Conservation (phyloP, 1,284 basidiomycete genomes). For the Psilocybe mexicana region DNA sequence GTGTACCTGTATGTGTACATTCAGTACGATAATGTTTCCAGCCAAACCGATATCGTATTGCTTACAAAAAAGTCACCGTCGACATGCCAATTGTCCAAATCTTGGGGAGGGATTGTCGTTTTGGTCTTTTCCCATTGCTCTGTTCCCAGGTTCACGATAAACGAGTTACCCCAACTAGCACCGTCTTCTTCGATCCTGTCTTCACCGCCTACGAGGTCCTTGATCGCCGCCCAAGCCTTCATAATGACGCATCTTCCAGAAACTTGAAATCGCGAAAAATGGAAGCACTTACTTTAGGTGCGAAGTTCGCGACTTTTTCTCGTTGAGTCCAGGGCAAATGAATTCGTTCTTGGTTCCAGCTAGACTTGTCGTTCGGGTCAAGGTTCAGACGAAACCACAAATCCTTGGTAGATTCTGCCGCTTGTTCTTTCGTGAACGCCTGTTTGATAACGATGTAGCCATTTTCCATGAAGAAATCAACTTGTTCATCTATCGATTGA, state of each 20-base stretch:
- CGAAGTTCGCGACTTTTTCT: slow-evolving; percentile 47
- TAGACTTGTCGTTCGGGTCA: slow-evolving; percentile 52
- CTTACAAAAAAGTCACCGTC: slow-evolving; percentile 64
- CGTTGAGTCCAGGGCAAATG: slow-evolving; percentile 56
- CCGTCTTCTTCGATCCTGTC: slow-evolving; percentile 52
- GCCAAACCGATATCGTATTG: background rate
- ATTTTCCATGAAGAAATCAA: slow-evolving; percentile 54
- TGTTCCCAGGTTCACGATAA: slow-evolving; percentile 60
- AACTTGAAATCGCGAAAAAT: background rate
- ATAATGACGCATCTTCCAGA: background rate
- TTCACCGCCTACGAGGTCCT: slow-evolving; percentile 57
- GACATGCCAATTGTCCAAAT: slow-evolving; percentile 63
- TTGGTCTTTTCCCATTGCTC: slow-evolving; percentile 38
- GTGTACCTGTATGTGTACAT: slow-evolving; percentile 40
- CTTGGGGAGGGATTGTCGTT: slow-evolving; percentile 36
- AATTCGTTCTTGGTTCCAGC: slow-evolving; percentile 54
- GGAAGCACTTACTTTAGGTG: slow-evolving; percentile 44
- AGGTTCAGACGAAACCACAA: slow-evolving; percentile 55
- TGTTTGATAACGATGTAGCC: slow-evolving; percentile 56
- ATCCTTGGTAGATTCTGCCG: slow-evolving; percentile 47
- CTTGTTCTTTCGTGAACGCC: slow-evolving; percentile 53
- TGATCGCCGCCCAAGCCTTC: slow-evolving; percentile 59
- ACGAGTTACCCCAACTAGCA: slow-evolving; percentile 56
- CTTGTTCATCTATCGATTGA: slow-evolving; percentile 38
- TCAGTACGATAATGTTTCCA: too few relatives aligned